phyloP scores from a whole-genome alignment of 2,329 filamentous ascomycete species.

The Diplodia mutila region DNA sequence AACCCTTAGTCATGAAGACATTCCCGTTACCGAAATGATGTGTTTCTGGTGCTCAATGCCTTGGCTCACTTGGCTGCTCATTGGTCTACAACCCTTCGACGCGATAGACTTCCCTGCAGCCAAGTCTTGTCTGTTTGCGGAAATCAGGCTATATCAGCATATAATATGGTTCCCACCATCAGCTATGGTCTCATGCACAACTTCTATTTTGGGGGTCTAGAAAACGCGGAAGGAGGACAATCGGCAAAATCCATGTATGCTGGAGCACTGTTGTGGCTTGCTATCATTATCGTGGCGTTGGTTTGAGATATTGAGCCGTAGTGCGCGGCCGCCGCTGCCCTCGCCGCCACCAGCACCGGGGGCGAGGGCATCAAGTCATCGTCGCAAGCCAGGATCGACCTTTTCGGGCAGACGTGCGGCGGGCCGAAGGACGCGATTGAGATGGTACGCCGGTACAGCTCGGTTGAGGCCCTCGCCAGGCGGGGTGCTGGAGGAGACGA shows the following conservation, averaged over 20 bases:
- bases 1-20: slow-evolving; percentile 32
- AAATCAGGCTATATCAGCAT: slow-evolving; percentile 33
- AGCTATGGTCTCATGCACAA: slow-evolving; percentile 35
- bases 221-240: slow-evolving; percentile 26
- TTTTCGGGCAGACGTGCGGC: too few species aligned
- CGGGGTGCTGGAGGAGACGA: too few species aligned
- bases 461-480: too few species aligned
- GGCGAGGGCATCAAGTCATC: too few species aligned
- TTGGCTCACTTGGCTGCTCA: slow-evolving; percentile 35
- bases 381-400: too few species aligned
- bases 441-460: too few species aligned
- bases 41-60: slow-evolving; percentile 41
- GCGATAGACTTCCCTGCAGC: slow-evolving; percentile 27
- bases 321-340: too few species aligned
- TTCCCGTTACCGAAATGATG: slow-evolving; percentile 33
- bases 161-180: slow-evolving; percentile 34
- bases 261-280: slow-evolving; percentile 37
- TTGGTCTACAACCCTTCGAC: slow-evolving; percentile 28
- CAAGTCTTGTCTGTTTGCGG: slow-evolving; percentile 33
- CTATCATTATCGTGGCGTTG: slow-evolving; percentile 27
- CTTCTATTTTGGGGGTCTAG: slow-evolving; percentile 34
- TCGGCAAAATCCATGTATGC: slow-evolving; percentile 37
- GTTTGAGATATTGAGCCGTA: too few species aligned
- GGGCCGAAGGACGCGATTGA: too few species aligned
- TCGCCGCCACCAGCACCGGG: too few species aligned